phyloP scores from a whole-genome alignment of 148 eudicot genomes.

The Cornus controversa region DNA sequence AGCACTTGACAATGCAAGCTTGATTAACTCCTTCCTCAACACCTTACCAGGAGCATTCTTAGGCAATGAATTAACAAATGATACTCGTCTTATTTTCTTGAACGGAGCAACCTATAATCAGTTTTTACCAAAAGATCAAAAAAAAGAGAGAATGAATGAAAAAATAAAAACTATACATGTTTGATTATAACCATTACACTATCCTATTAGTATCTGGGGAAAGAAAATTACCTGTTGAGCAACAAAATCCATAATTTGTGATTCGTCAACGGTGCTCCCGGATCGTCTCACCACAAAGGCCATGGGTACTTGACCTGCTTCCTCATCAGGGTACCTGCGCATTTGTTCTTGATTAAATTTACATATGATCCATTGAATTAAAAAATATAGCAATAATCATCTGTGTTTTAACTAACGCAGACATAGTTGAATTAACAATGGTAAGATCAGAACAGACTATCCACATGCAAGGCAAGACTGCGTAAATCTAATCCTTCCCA shows the following conservation, averaged over 20 bases:
- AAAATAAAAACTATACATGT: neutral
- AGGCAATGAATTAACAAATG: constrained; percentile 22
- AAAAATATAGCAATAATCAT: too few relatives aligned
- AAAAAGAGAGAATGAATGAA: neutral
- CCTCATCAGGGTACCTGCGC: constrained; percentile 35
- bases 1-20: constrained; percentile 8
- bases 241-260: constrained; percentile 20
- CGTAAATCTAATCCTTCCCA: too few relatives aligned
- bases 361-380: too few relatives aligned
- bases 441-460: neutral
- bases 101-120: constrained; percentile 34
- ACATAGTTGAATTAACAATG: neutral
- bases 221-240: constrained; percentile 27
- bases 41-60: constrained; percentile 33
- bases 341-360: neutral
- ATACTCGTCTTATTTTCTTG: constrained; percentile 31
- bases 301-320: constrained; percentile 41
- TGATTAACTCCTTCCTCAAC: constrained; percentile 26
- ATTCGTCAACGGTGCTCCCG: constrained; percentile 16
- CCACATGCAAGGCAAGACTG: too few relatives aligned
- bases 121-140: neutral
- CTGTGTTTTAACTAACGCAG: too few relatives aligned
- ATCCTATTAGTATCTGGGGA: neutral
- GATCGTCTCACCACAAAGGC: constrained; percentile 32
- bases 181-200: too few relatives aligned